Evolutionary conservation across 345 rosid genomes (phyloP), one percentile per base, ranked within the genome.

Genomic region (Kandelia obovata): DNA sequence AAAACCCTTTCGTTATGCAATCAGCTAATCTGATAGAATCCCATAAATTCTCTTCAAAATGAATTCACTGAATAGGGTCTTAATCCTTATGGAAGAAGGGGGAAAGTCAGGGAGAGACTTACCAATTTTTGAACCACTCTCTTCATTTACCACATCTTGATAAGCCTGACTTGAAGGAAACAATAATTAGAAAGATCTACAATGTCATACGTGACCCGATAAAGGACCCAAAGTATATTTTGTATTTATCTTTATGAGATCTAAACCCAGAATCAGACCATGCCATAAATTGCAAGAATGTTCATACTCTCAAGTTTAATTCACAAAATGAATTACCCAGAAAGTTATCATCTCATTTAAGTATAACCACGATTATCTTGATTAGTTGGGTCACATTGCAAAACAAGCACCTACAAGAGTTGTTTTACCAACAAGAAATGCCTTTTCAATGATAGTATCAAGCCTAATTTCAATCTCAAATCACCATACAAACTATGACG

Each of bases 61-160:
- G 26, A 31, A n/a, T 61, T 34, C 34, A 8, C 32, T 57, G 17
- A 58, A 21, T 8, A 53, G 15, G n/a, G 19, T 53, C 60, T 31
- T 39, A 27, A 43, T 13, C 25, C 8, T 30, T 56, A n/a, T 31
- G 56, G 10, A 28, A 32, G 58, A 26, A 6, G 30, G 9, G 16
- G 26, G 27, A 61, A 61, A n/a, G 5, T 10, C 28, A 31, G 62
- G 3, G 52, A 55, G 49, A 34, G 61, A 67, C 85, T 77, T 64
- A 89, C 98, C 97, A 31, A 82, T 71, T 81, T 84, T 89, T 11
- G 87, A 84, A 71, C 83, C 81, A 1, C 80, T 62, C 58, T 79
- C 87, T 79, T 88, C 90, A 62, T 83, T 84, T 68, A 79, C 72
- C 72, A 81, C 81, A 71, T 93, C 98, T 19, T 89, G 85, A 82